Conservation (phyloP, 192 early-diverging fungal genomes). For the Coemansia aciculifera region DNA sequence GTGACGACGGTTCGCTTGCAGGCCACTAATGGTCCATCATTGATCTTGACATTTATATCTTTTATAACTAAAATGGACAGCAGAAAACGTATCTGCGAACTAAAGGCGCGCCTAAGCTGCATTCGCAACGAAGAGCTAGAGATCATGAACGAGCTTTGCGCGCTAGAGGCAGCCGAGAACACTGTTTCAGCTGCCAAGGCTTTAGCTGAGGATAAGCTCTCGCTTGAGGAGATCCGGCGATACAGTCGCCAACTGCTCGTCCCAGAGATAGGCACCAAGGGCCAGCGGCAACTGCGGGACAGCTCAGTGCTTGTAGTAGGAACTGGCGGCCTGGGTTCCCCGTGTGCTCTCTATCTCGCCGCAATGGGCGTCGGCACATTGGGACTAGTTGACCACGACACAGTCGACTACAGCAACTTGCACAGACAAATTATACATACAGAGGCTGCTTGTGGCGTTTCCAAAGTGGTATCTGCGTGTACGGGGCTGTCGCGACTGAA, state of each 20-base stretch:
- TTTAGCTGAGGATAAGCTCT: constrained; percentile 37
- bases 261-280: constrained; percentile 69
- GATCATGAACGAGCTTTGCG: constrained; percentile 36
- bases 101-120: constrained; percentile 21
- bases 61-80: constrained; percentile 7
- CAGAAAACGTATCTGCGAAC: background rate
- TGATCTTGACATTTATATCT: no score
- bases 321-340: constrained; percentile 92
- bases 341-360: constrained; percentile 85
- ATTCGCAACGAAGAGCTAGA: constrained; percentile 45
- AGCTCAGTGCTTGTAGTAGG: constrained; percentile 83
- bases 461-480: constrained; percentile 80
- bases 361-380: constrained; percentile 84
- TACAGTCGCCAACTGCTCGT: constrained; percentile 88
- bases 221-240: constrained; percentile 72
- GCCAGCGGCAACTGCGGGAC: constrained; percentile 74
- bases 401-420: constrained; percentile 85
- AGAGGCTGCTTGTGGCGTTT: constrained; percentile 59
- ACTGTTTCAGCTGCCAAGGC: background rate
- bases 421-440: constrained; percentile 95
- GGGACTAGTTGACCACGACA: constrained; percentile 92
- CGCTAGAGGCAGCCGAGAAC: constrained; percentile 21
- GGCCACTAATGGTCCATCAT: background rate
- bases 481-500: constrained; percentile 62
- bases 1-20: no score